Base-by-base conservation (phyloP, 768 basidiomycete genomes). In the Leccinum uliginosum region DNA sequence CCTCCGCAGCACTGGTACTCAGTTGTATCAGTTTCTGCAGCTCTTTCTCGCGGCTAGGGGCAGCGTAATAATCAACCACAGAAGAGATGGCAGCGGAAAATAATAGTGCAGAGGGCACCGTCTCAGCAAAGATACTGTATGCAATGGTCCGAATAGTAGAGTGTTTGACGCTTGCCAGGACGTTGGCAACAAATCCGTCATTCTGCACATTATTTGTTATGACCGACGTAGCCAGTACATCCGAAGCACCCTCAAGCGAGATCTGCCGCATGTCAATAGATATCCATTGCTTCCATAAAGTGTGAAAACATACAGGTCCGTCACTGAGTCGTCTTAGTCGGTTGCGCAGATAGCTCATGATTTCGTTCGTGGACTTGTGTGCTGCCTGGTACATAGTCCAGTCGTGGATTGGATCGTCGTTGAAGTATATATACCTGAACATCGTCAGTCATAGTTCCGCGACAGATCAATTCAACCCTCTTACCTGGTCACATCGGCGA, bases 11-110 rank as follows among this genome's bases (percentile, higher is more conserved):
- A n/a, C 66, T 62, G 26, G 60, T 55, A 29, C 71, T 69, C 27
- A 81, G 62, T 17, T 57, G 61, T 1, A 77, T 70, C 29, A 86
- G 74, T 32, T 79, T 73, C 23, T 70, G 27, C 14, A 62, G 43
- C 6, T 73, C 75, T 17, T 66, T 49, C 54, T 67, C 49, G 59
- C 70, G 69, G 43, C 65, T 67, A 1, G 76, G 73, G 10, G 76
- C 72, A 14, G 87, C 71, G 61, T 83, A 89, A 69, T 82, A 86
- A 63, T 86, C 74, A 50, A 89, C 74, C 23, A 85, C 76, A 53
- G 80, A 78, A 3, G 80, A 74, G 43, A 87, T 67, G 11, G 78
- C 76, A 51, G 83, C 76, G 1, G 83, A 83, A 71, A 82, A 86
- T 6, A 81, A 64, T 0, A 82, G 72, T 3, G 80, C 77, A 15